phyloP scores from a whole-genome alignment of 1,284 basidiomycete species.

The Marasmius fiardii region DNA sequence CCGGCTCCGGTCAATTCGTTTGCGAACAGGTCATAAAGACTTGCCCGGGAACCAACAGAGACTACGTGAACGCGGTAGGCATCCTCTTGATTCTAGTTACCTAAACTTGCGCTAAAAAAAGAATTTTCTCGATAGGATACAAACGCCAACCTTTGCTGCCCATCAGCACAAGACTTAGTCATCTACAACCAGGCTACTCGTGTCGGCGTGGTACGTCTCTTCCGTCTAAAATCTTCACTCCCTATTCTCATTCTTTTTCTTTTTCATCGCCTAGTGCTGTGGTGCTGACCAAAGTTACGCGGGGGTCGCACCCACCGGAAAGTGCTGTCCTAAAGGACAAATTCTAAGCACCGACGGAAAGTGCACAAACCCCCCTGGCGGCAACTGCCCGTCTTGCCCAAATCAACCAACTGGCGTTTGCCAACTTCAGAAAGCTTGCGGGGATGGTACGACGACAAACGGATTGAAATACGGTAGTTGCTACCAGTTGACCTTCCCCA shows the following conservation, averaged over 20 bases:
- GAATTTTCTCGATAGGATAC: background rate
- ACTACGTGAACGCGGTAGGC: background rate
- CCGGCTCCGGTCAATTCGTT: background rate
- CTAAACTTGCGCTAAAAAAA: background rate
- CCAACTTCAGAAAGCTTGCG: background rate
- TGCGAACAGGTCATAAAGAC: background rate
- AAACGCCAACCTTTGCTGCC: background rate
- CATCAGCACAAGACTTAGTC: background rate
- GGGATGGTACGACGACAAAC: background rate
- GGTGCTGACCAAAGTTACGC: background rate
- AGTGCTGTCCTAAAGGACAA: background rate
- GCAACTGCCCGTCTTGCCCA: background rate
- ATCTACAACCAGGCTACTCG: background rate
- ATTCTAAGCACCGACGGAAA: background rate
- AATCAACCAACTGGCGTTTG: background rate
- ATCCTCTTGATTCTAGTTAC: background rate
- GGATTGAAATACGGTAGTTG: conserved; percentile 1
- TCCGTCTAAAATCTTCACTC: background rate
- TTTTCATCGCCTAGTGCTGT: background rate
- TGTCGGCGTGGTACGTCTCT: background rate
- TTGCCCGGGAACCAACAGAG: background rate
- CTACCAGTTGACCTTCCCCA: conserved; percentile 2
- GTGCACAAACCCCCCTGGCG: background rate
- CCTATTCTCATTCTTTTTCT: too few species aligned
- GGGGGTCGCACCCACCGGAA: background rate